A percentile compares a stretch with the other conserved stretches of the same genome.
phyloP scores from a whole-genome alignment of 1,284 basidiomycete genomes.

The Pterulicium gracile region DNA sequence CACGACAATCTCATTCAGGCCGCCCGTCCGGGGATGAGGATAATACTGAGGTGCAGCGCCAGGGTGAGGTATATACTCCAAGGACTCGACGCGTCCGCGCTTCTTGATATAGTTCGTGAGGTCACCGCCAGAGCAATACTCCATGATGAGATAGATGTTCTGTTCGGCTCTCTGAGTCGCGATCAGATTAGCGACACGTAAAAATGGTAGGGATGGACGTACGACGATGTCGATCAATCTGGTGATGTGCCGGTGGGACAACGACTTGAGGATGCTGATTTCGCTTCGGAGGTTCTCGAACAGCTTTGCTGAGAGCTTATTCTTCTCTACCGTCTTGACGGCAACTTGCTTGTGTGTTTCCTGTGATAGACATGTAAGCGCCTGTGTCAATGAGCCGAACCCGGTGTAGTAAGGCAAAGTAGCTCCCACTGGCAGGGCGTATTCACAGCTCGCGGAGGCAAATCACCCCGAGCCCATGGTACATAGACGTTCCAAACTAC shows the following conservation, averaged over 20 bases:
- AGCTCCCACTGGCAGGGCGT: too few relatives aligned
- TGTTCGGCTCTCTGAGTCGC: slow-evolving; percentile 70
- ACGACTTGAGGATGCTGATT: slow-evolving; percentile 92
- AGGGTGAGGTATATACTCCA: slow-evolving; percentile 67
- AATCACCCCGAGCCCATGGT: too few relatives aligned
- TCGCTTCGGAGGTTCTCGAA: slow-evolving; percentile 96
- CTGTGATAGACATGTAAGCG: too few relatives aligned
- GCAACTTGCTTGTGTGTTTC: slow-evolving; percentile 74
- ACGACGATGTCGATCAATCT: slow-evolving; percentile 88
- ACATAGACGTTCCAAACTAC: too few relatives aligned
- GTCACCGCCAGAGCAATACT: slow-evolving; percentile 93
- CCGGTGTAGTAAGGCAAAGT: too few relatives aligned
- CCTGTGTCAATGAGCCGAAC: too few relatives aligned
- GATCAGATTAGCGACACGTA: slow-evolving; percentile 3
- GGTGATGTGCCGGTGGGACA: slow-evolving; percentile 91
- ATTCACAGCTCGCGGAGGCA: too few relatives aligned
- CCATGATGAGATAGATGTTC: slow-evolving; percentile 97
- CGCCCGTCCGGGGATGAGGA: slow-evolving; percentile 85
- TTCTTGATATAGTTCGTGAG: slow-evolving; percentile 95
- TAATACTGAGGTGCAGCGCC: slow-evolving; percentile 72
- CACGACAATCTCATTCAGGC: slow-evolving; percentile 85
- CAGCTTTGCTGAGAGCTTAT: slow-evolving; percentile 85
- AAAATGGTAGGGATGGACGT: slow-evolving; percentile 15
- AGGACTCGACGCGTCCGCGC: slow-evolving; percentile 74
- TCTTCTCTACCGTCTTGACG: slow-evolving; percentile 90